Evolutionary conservation across 2,329 filamentous ascomycete genomes (phyloP), one percentile per base, ranked within the genome.

Genomic region (Mycosphaerella sp.): DNA sequence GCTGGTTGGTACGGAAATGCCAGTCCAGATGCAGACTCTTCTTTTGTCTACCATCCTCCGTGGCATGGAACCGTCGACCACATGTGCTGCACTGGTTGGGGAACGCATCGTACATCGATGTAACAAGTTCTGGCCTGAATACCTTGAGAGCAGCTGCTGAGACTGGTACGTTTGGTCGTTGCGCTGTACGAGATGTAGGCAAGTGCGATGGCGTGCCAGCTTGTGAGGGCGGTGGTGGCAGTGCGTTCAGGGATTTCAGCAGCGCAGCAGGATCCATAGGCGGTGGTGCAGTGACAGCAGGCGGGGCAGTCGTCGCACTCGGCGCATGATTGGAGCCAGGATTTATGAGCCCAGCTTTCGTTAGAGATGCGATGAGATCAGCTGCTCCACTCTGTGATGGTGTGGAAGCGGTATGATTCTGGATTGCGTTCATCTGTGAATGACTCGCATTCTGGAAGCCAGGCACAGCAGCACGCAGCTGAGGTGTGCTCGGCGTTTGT

Each of bases 21-120:
- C 93, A 98, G 70, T 98, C 93, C 76, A 98, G 84, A 67, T 98
- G 93, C 2, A 85, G 82, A 18, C 85, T 87, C 73, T 97, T 97
- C 74, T 86, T 87, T 66, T 85, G 84, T 62, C 82, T 86, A 10
- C 91, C 91, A 58, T 87, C 82, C 10, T 84, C 81, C 43, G 87
- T 87, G 4, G 80, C 80, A 48, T 79, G 79, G 68, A 98, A 98
- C 2, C 93, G 84, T 53, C 90, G 81, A 18, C 91, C 93, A 66
- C 93, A 98, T 53, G 91, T 91, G 10, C 85, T 87, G 68, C 93
- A 98, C 50, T 90, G 87, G 53, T 89, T 87, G 0, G 91, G 87
- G 35, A 89, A 80, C 16, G 85, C 81, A 54, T 91, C 87, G 65
- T 95, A 91, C 7, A 97, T 78, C 14, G 76, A 77, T 14, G 81